Evolutionary conservation across 1,284 basidiomycete genomes (phyloP), one percentile per base, ranked within the genome.

Genomic region (Boletus sp.): DNA sequence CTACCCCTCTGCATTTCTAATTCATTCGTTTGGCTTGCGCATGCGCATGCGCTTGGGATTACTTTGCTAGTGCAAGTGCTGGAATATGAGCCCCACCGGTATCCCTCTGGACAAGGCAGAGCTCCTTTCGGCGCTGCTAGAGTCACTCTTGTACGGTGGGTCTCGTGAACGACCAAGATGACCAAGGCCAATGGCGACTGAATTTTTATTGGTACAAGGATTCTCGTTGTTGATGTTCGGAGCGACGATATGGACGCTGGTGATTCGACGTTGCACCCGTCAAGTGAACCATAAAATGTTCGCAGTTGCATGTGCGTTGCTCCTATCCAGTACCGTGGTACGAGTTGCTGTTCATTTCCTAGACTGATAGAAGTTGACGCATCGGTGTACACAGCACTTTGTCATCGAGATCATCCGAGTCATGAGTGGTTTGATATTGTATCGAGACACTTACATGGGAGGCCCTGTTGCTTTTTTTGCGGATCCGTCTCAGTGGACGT

Each of bases 401-500:
- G 51, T 61, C 0, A 53, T 73, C 23, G 44, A 69, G 28, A 55
- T 73, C 23, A 51, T 66, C 10, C 64, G 66, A 27, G 10, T 58
- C 19, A 52, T 65, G 31, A 17, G 35, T 37, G 56, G 56, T 44
- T 50, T 67, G 28, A 33, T 68, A 55, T n/a, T 58, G 8, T 57
- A 49, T 30, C 40, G 46, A 27, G 44, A 62, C 4, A 31, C 56
- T 4, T 61, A 43, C 28, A 47, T 53, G 9, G 59, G 54, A 7
- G 63, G 67, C 1, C 57, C 57, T 25, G 25, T 27, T n/a, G 54
- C 17, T 1, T 59, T 31, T 40, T 59, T 59, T 21, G 3, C 35
- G 8, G 23, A 59, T 23, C 23, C 48, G 17, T 57, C 57, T 9
- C 57, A 59, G n/a, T 58, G 57, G 55, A 58, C 58, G 19, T 59